Conservation (phyloP, 352 stramenopile species). For the Globisporangium takayamanum region DNA sequence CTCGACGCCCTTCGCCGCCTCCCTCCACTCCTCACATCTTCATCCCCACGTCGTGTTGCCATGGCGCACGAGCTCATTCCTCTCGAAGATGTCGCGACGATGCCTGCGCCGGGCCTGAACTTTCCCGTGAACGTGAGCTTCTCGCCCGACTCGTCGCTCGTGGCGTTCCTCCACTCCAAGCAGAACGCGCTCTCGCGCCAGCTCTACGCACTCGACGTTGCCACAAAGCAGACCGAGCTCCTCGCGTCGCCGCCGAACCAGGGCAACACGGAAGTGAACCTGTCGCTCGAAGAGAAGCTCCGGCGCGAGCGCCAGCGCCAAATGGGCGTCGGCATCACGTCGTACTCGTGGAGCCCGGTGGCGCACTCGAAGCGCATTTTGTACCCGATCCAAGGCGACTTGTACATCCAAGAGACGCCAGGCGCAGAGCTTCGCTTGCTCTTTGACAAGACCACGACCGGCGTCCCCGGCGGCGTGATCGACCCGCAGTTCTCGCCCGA, state of each 20-base stretch:
- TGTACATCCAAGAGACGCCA: constrained; percentile 91
- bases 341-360: constrained; percentile 76
- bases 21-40: neutral
- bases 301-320: constrained; percentile 86
- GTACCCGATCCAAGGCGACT: constrained; percentile 88
- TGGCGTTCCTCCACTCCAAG: constrained; percentile 85
- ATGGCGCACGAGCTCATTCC: constrained; percentile 43
- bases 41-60: too few species aligned
- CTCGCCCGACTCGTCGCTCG: constrained; percentile 68
- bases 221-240: constrained; percentile 40
- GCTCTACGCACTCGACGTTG: constrained; percentile 79
- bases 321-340: constrained; percentile 91
- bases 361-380: constrained; percentile 66
- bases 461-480: constrained; percentile 73
- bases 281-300: constrained; percentile 90
- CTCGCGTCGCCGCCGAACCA: constrained; percentile 61
- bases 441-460: constrained; percentile 83
- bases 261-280: constrained; percentile 79
- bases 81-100: constrained; percentile 84
- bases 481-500: constrained; percentile 93
- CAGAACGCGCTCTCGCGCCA: constrained; percentile 76
- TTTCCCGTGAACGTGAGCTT: constrained; percentile 80
- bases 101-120: constrained; percentile 81
- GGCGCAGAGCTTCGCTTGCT: constrained; percentile 68
- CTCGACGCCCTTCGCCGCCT: neutral